These are phyloP conservation scores for Lentinula detonsa DNA, from an alignment of 768 basidiomycete species.

Conservation along the genomic window DNA sequence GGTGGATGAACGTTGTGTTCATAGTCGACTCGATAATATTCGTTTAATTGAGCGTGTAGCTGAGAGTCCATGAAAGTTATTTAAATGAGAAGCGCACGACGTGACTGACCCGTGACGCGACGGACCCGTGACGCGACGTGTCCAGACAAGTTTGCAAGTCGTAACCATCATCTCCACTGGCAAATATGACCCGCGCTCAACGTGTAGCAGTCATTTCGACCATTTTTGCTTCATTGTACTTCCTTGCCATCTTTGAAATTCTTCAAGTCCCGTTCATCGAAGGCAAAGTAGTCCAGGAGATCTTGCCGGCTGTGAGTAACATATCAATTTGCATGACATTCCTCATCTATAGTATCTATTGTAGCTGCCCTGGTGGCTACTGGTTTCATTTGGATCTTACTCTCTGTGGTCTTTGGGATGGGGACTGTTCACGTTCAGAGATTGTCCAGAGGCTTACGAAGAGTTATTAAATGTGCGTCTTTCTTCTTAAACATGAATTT, in stretches of 20 bases:
- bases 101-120: background rate
- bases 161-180: background rate
- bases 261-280: conserved; percentile 52
- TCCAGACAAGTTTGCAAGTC: background rate
- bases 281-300: conserved; percentile 33
- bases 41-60: background rate
- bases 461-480: conserved; percentile 56
- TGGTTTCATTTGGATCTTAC: conserved; percentile 76
- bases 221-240: conserved; percentile 41
- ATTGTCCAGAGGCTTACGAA: conserved; percentile 75
- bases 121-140: background rate
- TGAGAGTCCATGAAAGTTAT: background rate
- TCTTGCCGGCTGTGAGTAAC: conserved; percentile 55
- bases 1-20: conserved; percentile 16
- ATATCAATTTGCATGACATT: background rate
- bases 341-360: background rate
- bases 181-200: conserved; percentile 57
- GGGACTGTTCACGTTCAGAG: conserved; percentile 67
- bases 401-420: conserved; percentile 72
- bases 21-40: background rate
- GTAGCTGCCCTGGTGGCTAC: conserved; percentile 81
- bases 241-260: conserved; percentile 49
- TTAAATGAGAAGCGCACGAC: background rate
- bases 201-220: conserved; percentile 43
- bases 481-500: conserved; percentile 6